Percentiles rank a stretch among this genome's conserved stretches.
These are phyloP conservation scores for Pyrus bretschneideri DNA, from an alignment of 306 rosid species.

Conservation along the genomic window DNA sequence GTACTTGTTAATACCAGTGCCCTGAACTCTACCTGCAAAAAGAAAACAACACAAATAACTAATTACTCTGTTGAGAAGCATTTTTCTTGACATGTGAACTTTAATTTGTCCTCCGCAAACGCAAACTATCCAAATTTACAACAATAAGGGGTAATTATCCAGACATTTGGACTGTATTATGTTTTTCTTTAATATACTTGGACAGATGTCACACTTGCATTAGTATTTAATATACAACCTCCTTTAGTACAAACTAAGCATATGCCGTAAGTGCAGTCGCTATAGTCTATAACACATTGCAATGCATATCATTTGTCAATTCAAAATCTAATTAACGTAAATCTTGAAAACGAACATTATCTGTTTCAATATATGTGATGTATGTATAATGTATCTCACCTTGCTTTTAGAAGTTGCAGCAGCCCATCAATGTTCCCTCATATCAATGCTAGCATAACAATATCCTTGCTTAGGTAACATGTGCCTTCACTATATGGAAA, in stretches of 20 bases:
- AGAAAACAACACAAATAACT: background rate
- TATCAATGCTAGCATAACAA: conserved; percentile 2
- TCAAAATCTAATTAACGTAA: background rate
- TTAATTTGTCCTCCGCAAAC: background rate
- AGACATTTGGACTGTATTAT: background rate
- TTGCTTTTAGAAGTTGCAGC: background rate
- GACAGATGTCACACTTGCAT: no score
- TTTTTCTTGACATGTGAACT: background rate
- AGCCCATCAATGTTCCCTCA: conserved; percentile 8
- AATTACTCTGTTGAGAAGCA: background rate
- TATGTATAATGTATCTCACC: background rate
- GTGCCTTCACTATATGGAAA: background rate
- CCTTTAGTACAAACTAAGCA: background rate
- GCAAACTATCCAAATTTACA: background rate
- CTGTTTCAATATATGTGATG: background rate
- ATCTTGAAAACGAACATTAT: background rate
- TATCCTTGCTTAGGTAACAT: background rate
- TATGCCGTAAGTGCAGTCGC: background rate
- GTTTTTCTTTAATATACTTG: background rate
- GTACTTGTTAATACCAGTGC: background rate
- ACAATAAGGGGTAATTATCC: background rate
- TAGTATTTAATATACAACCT: no score
- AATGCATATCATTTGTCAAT: background rate
- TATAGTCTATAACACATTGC: background rate
- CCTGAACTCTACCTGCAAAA: conserved; percentile 4